Evolutionary conservation across 2,329 filamentous ascomycete species (phyloP), one percentile per base, ranked within the genome.

Genomic region (Fusarium torulosum): DNA sequence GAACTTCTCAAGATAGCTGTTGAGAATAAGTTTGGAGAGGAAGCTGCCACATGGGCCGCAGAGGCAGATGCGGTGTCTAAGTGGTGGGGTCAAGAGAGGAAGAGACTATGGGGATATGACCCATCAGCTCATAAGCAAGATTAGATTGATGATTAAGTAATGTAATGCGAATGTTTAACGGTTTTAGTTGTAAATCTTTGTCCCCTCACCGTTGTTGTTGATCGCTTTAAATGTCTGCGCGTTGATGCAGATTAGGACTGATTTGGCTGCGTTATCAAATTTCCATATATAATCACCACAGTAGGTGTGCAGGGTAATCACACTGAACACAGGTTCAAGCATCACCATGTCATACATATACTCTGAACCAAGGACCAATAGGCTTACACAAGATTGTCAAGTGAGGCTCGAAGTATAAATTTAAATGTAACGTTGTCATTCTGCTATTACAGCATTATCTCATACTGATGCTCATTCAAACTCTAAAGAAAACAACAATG

Each of bases 1-100:
- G 47, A 53, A 1, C 41, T 66, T 3, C 56, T 77, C 3, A 51
- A 72, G 9, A 37, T 62, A 7, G 66, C 61, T 10, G 70, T 78
- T 4, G 53, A 71, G 38, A 38, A 50, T 3, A 66, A 73, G 37
- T 35, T 55, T 49, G 55, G 67, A 43, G 2, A 67, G 42, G 43
- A 70, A 37, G 59, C 74, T n/a, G 67, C 74, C 4, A 61, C 69
- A 20, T 78, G 75, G 76, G 74, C 72, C 1, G 57, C 52, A 1
- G 72, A 74, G 49, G 72, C 72, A 4, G 72, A 72, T 25, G 63
- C 58, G 7, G 61, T 74, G 17, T 59, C 66, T 0, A 50, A 60
- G 21, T 74, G 72, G 72, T 71, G 69, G 66, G 69, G 62, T 4
- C 53, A 63, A 4, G 72, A 74, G 27, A 57, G 68, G 10, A 68